phyloP scores from a whole-genome alignment of 805 yeast species.

The Yamadazyma paraphyllophila region DNA sequence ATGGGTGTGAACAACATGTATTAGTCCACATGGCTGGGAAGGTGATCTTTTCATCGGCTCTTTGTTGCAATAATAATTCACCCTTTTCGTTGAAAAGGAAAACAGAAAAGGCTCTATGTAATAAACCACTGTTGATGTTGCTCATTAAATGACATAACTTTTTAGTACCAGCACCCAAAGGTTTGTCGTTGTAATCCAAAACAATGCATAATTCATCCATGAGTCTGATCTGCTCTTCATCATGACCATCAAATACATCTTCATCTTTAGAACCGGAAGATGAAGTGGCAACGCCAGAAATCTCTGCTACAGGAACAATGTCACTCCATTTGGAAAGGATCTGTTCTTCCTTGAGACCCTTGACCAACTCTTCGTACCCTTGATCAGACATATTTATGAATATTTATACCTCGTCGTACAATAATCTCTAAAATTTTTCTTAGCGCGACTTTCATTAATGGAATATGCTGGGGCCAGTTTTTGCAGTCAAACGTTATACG shows the following conservation, averaged over 20 bases:
- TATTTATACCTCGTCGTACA: background rate
- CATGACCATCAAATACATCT: slow-evolving; percentile 77
- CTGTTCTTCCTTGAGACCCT: slow-evolving; percentile 45
- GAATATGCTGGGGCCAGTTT: slow-evolving; percentile 31
- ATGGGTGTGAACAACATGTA: slow-evolving; percentile 98
- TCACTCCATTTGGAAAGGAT: slow-evolving; percentile 63
- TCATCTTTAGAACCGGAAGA: slow-evolving; percentile 37
- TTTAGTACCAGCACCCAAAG: slow-evolving; percentile 92
- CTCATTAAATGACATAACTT: slow-evolving; percentile 86
- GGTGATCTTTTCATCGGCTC: slow-evolving; percentile 95
- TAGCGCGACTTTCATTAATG: background rate
- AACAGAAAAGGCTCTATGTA: slow-evolving; percentile 97
- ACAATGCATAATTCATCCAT: slow-evolving; percentile 98
- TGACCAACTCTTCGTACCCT: slow-evolving; percentile 43
- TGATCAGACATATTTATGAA: background rate
- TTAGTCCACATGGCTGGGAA: slow-evolving; percentile 98
- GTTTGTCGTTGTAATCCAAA: slow-evolving; percentile 79
- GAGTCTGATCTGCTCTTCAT: slow-evolving; percentile 87
- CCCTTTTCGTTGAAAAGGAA: slow-evolving; percentile 79
- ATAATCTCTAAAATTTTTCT: background rate
- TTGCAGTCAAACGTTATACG: background rate
- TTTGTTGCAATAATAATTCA: slow-evolving; percentile 82
- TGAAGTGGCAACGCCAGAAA: slow-evolving; percentile 54
- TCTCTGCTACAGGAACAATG: slow-evolving; percentile 58
- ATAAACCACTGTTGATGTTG: slow-evolving; percentile 79